Evolutionary conservation across 1,284 basidiomycete genomes (phyloP).

Genomic region (Cystobasidium sp.): DNA sequence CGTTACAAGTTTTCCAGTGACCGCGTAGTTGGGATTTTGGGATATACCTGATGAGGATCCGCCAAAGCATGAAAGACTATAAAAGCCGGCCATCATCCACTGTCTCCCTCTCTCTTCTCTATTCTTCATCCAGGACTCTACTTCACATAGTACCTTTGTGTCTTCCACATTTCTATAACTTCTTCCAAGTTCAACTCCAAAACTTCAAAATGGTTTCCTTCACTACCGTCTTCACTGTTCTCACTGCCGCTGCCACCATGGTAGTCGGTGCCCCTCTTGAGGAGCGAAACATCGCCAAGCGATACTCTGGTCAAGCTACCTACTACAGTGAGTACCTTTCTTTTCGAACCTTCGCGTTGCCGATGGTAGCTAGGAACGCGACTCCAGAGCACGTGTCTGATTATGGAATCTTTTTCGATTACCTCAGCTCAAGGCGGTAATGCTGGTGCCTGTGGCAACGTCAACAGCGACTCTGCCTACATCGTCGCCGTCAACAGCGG

Average conservation of each 20-base stretch:
- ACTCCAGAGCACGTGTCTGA: slow-evolving; percentile 41
- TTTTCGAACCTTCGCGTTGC: not conserved
- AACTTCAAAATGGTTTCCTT: slow-evolving; percentile 39
- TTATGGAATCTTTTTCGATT: slow-evolving; percentile 48
- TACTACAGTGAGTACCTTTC: slow-evolving; percentile 13
- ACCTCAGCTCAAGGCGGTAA: slow-evolving; percentile 34
- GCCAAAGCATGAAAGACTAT: not conserved
- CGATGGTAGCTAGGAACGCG: not conserved
- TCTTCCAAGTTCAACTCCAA: not conserved
- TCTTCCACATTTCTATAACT: not conserved
- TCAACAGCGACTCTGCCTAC: slow-evolving; percentile 48
- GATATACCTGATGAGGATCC: not conserved
- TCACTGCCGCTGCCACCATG: slow-evolving; percentile 36
- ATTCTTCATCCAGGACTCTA: slow-evolving; percentile 10
- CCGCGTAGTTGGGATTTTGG: slow-evolving; percentile 2
- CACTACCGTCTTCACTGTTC: slow-evolving; percentile 37
- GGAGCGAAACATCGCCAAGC: slow-evolving; percentile 23
- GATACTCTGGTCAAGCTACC: slow-evolving; percentile 36
- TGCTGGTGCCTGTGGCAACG: slow-evolving; percentile 32
- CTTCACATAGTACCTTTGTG: not conserved
- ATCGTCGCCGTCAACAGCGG: slow-evolving; percentile 58
- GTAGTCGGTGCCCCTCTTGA: slow-evolving; percentile 40
- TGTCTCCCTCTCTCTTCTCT: slow-evolving; percentile 11
- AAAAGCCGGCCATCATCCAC: slow-evolving; percentile 4
- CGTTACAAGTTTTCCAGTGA: slow-evolving; percentile 28